Base-by-base conservation (phyloP, 2,329 filamentous ascomycete species). In the Penicillium janthinellum region DNA sequence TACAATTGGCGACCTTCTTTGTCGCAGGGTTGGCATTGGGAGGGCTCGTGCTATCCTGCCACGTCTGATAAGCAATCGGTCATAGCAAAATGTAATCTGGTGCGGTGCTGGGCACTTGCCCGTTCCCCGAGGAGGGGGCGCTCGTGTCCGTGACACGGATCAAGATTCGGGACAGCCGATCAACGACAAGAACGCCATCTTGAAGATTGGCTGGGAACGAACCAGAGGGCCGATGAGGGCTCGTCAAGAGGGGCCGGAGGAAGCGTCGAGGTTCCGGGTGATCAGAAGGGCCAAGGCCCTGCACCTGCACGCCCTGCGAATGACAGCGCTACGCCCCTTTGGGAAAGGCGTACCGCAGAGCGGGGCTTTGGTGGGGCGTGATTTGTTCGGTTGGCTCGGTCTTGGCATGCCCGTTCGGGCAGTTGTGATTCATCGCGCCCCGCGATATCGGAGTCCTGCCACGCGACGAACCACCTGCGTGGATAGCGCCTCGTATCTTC, bases 301-400 rank as follows among this genome's bases (percentile, higher is more conserved):
- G 55, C 59, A 61, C 47, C 51, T 62, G 62, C 67, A 58, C 70
- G 70, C 70, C 71, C 70, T 73, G 70, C 64, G 57, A 58, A 64
- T 70, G 71, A 68, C 71, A 74, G 60, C 65, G 64, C 71, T 53
- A 70, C 65, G 14, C 71, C 64, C 57, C 17, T 58, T 64, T 17
- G 4, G 66, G 71, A 10, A 20, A 62, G 47, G 56, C 35, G 35
- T 22, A 34, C 37, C 47, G 35, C 54, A 49, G 28, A 17, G 34
- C 20, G 42, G 50, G 50, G 35, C 28, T 5, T 17, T 4, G 17
- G 42, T 28, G 22, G 49, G 39, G 15, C 17, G 28, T 22, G 37
- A 17, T n/a, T 35, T 22, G 37, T 52, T 31, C 50, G 17, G 22
- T 35, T 25, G 7, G 12, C 10, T 34, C 31, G 31, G 45, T 28